These are phyloP conservation scores for Pythium utonaiense DNA, from an alignment of 352 stramenopile genomes.

Conservation along the genomic window DNA sequence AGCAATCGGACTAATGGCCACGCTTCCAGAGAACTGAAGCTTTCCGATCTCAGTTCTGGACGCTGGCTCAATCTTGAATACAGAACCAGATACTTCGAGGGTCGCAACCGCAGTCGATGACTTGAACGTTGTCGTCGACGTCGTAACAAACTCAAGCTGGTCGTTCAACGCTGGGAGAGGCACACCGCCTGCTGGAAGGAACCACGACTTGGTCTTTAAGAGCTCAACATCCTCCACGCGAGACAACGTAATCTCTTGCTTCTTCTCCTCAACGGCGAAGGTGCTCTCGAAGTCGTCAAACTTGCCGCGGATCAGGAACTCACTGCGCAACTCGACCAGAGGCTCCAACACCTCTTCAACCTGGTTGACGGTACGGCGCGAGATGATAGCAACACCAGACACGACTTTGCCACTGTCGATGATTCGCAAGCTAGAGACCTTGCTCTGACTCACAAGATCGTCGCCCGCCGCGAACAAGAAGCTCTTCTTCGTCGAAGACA, in stretches of 20 bases:
- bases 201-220: conserved; percentile 65
- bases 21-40: conserved; percentile 14
- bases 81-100: conserved; percentile 43
- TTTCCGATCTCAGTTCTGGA: conserved; percentile 25
- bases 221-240: conserved; percentile 48
- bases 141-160: conserved; percentile 43
- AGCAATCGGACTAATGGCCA: conserved; percentile 10
- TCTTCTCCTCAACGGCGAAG: conserved; percentile 55
- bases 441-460: conserved; percentile 66
- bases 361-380: conserved; percentile 45
- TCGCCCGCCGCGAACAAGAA: conserved; percentile 59
- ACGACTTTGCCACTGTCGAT: conserved; percentile 80
- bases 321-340: conserved; percentile 70
- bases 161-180: conserved; percentile 37
- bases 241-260: conserved; percentile 36
- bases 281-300: conserved; percentile 76
- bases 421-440: conserved; percentile 70
- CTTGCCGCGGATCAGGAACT: conserved; percentile 83
- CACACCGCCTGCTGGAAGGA: conserved; percentile 29
- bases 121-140: conserved; percentile 56
- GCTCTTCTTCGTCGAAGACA: conserved; percentile 28
- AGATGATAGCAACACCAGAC: conserved; percentile 63
- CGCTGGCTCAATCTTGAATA: conserved; percentile 40
- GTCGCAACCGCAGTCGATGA: conserved; percentile 35
- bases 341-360: conserved; percentile 57